These are phyloP conservation scores for Dillenia turbinata DNA, from an alignment of 164 flowering plant species.

Conservation along the genomic window DNA sequence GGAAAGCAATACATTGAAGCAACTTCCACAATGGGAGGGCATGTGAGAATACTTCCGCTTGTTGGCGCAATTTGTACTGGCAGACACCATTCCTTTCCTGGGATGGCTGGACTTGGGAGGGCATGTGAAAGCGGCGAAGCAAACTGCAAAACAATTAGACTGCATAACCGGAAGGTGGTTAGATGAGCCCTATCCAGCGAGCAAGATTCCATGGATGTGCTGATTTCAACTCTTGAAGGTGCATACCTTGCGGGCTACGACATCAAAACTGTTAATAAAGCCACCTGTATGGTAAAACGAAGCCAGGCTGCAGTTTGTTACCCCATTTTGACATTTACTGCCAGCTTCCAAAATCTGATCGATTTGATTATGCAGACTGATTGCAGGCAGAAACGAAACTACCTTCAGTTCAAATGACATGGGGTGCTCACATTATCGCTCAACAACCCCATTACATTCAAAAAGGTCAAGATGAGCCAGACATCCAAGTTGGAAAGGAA, in stretches of 20 bases:
- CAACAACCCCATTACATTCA: slow-evolving; percentile 16
- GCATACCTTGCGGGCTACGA: slow-evolving; percentile 2
- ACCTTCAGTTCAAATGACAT: slow-evolving; percentile 15
- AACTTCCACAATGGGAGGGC: too few relatives aligned
- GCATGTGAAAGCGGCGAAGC: slow-evolving; percentile 28
- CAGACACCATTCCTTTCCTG: slow-evolving; percentile 28
- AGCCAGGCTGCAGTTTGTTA: too few relatives aligned
- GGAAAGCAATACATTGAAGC: slow-evolving; percentile 15
- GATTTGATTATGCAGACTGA: slow-evolving; percentile 1
- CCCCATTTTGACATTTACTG: too few relatives aligned
- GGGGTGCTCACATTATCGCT: slow-evolving; percentile 24
- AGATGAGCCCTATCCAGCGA: slow-evolving; percentile 21
- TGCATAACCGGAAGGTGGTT: slow-evolving; percentile 17
- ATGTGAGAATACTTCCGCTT: slow-evolving; percentile 14
- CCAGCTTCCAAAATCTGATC: too few relatives aligned
- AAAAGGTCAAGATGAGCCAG: slow-evolving; percentile 26
- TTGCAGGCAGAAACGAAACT: slow-evolving; percentile 14
- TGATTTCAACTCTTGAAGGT: slow-evolving; percentile 9
- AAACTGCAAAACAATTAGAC: slow-evolving; percentile 22
- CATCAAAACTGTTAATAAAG: slow-evolving; percentile 21
- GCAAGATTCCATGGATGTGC: slow-evolving; percentile 24
- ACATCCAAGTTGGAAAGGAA: slow-evolving; percentile 23
- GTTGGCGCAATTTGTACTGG: slow-evolving; percentile 12
- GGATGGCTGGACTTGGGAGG: slow-evolving; percentile 34
- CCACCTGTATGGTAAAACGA: slow-evolving; percentile 24